Percentiles rank a stretch among this genome's conserved stretches.
phyloP scores from a whole-genome alignment of 148 eudicot species.

The Polygonum aviculare region DNA sequence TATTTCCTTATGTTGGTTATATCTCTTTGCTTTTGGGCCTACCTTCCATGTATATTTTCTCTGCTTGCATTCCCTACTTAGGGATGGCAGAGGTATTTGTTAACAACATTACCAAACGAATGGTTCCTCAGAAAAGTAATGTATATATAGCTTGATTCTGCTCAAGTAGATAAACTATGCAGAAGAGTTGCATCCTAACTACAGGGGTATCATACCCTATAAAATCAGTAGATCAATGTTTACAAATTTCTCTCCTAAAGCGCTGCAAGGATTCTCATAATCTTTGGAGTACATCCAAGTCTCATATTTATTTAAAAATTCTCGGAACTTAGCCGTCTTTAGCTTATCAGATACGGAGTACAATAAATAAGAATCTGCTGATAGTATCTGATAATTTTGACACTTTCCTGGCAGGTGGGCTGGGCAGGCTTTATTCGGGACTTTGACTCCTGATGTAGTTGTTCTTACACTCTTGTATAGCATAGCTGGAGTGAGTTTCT shows the following conservation, averaged over 20 bases:
- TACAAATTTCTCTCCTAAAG: background rate
- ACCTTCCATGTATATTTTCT: background rate
- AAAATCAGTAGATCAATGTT: background rate
- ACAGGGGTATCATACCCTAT: background rate
- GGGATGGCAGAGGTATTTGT: background rate
- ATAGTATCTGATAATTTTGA: background rate
- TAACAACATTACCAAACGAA: background rate
- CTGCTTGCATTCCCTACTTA: background rate
- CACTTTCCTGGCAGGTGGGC: conserved; percentile 69
- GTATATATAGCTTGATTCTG: background rate
- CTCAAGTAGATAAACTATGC: background rate
- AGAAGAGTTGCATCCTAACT: background rate
- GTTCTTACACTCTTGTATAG: conserved; percentile 91
- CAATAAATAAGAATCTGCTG: background rate
- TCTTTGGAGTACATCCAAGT: background rate
- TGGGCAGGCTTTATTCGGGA: conserved; percentile 97
- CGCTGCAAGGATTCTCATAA: background rate
- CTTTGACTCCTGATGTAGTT: conserved; percentile 76
- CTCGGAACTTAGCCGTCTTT: background rate
- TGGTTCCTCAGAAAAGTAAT: background rate
- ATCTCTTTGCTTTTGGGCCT: background rate
- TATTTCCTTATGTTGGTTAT: background rate
- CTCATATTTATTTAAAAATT: background rate
- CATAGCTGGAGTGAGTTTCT: conserved; percentile 74
- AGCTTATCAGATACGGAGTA: background rate